A percentile compares a stretch with the other conserved stretches of the same genome.
phyloP scores from a whole-genome alignment of 768 basidiomycete genomes.

The Leccinum aurantiacum region DNA sequence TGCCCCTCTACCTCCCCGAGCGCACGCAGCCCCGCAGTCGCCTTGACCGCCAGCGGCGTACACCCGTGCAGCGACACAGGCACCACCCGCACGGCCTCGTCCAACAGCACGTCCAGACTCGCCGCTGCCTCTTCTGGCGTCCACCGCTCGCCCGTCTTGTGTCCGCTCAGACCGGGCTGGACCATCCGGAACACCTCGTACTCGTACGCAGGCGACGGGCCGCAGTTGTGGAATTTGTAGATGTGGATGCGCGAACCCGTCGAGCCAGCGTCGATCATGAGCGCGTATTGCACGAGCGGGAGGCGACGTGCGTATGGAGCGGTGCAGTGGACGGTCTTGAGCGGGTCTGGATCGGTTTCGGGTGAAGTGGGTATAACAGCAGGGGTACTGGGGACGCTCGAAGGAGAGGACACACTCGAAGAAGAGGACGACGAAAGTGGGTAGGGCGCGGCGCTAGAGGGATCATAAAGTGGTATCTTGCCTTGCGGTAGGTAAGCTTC shows the following conservation, averaged over 20 bases:
- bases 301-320: constrained; percentile 46
- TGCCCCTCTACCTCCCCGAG: constrained; percentile 60
- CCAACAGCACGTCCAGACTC: constrained; percentile 75
- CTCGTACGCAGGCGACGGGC: constrained; percentile 72
- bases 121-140: constrained; percentile 70
- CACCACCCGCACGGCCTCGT: constrained; percentile 77
- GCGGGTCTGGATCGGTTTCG: constrained; percentile 72
- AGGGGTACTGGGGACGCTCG: constrained; percentile 1
- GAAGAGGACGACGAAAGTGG: not conserved
- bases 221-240: constrained; percentile 97
- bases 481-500: constrained; percentile 22
- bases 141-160: constrained; percentile 17
- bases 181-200: constrained; percentile 90
- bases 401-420: not conserved
- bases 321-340: constrained; percentile 72
- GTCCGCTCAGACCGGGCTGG: constrained; percentile 74
- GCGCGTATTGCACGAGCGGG: constrained; percentile 82
- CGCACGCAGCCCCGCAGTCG: constrained; percentile 83
- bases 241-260: constrained; percentile 97
- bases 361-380: constrained; percentile 48
- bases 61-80: constrained; percentile 62
- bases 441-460: not conserved
- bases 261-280: constrained; percentile 98
- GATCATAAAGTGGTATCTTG: constrained; percentile 12
- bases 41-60: constrained; percentile 89